phyloP scores from a whole-genome alignment of 371 early-diverging fungal species.

The Lichtheimia corymbifera region DNA sequence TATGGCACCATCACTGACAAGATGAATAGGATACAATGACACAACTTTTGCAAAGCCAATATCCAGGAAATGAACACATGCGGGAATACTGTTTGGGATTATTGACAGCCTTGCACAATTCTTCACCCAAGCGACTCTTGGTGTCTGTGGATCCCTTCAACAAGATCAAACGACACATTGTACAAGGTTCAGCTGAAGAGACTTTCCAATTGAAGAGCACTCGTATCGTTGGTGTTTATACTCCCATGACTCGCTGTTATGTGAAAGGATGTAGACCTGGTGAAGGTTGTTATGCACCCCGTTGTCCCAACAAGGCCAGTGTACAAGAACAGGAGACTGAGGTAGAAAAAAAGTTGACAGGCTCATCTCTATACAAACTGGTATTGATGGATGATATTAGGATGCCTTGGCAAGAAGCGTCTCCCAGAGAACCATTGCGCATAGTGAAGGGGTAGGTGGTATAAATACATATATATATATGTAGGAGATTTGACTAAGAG shows the following conservation, averaged over 20 bases:
- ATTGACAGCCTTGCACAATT: slow-evolving; percentile 22
- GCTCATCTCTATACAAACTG: neutral
- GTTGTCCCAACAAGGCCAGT: slow-evolving; percentile 24
- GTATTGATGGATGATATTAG: neutral
- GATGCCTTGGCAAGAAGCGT: slow-evolving; percentile 10
- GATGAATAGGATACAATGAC: slow-evolving; percentile 4
- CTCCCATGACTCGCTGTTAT: slow-evolving; percentile 23
- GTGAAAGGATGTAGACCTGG: slow-evolving; percentile 17
- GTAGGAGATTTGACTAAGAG: neutral
- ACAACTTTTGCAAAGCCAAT: neutral
- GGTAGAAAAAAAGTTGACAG: slow-evolving; percentile 11
- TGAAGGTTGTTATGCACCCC: slow-evolving; percentile 26
- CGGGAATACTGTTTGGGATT: slow-evolving; percentile 15
- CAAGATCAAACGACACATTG: slow-evolving; percentile 6
- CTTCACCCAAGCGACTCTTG: slow-evolving; percentile 26
- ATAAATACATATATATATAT: neutral
- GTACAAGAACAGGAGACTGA: slow-evolving; percentile 12
- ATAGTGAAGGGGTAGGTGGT: slow-evolving; percentile 16
- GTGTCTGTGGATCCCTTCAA: slow-evolving; percentile 17
- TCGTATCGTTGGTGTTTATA: slow-evolving; percentile 15
- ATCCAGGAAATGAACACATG: slow-evolving; percentile 6
- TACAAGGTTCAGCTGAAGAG: slow-evolving; percentile 22
- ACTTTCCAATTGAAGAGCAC: slow-evolving; percentile 13
- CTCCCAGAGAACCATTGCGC: slow-evolving; percentile 5
- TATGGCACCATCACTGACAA: neutral